A percentile compares a stretch with the other conserved stretches of the same genome.
Evolutionary conservation across 139 green algal genomes (phyloP).

Genomic region (Pedinophyceae sp.): DNA sequence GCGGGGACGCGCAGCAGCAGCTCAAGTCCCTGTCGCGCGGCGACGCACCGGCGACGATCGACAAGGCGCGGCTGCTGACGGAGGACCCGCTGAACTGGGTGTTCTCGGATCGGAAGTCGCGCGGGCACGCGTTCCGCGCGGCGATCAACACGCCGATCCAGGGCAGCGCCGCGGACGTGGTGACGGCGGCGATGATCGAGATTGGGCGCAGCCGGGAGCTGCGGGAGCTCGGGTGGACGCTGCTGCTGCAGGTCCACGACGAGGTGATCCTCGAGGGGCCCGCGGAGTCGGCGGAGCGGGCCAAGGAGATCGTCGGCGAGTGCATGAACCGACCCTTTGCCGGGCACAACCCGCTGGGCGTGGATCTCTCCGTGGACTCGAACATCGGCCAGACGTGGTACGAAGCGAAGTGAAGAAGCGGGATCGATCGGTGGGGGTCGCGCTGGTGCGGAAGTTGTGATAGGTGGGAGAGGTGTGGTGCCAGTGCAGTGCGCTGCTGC

Average conservation of each 20-base stretch:
- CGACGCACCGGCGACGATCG: not conserved
- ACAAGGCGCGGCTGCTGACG: not conserved
- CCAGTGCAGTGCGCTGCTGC: too few relatives aligned
- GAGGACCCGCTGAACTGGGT: not conserved
- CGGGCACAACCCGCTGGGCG: slow-evolving; percentile 36
- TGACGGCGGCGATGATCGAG: slow-evolving; percentile 78
- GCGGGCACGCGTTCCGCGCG: slow-evolving; percentile 42
- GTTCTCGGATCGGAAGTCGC: not conserved
- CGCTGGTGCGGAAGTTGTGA: too few relatives aligned
- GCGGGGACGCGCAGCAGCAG: too few relatives aligned
- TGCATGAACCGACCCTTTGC: slow-evolving; percentile 82
- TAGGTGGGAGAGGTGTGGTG: too few relatives aligned
- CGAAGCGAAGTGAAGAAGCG: slow-evolving; percentile 83
- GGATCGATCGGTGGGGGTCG: too few relatives aligned
- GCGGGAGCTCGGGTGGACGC: slow-evolving; percentile 55
- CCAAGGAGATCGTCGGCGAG: slow-evolving; percentile 46
- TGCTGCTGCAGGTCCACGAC: slow-evolving; percentile 95
- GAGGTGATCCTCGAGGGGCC: slow-evolving; percentile 97
- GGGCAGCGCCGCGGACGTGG: slow-evolving; percentile 85
- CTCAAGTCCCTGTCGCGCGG: too few relatives aligned
- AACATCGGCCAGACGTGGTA: slow-evolving; percentile 88
- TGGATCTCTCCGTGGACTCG: slow-evolving; percentile 76
- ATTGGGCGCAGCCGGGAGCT: slow-evolving; percentile 49
- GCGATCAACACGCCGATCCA: slow-evolving; percentile 98
- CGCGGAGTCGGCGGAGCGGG: slow-evolving; percentile 42